phyloP scores from a whole-genome alignment of 441 rosid genomes.

The Brassica balearica region DNA sequence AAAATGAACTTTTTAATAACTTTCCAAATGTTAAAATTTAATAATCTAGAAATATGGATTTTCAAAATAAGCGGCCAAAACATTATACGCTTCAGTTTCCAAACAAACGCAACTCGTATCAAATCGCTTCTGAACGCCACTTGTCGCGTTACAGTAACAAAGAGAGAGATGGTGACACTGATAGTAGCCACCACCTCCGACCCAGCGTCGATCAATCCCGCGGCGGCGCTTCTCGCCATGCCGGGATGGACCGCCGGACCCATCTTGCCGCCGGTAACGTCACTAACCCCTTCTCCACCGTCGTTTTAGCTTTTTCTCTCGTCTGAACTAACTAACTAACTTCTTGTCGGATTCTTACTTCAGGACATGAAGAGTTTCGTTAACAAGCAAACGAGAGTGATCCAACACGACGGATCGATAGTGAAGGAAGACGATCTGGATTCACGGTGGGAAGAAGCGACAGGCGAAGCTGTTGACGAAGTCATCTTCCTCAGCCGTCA shows the following conservation, averaged over 20 bases:
- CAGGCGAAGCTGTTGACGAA: constrained; percentile 78
- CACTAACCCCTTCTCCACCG: background rate
- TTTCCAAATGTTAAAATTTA: constrained; percentile 1
- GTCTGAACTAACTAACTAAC: background rate
- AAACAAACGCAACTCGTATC: constrained; percentile 28
- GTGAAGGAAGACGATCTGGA: constrained; percentile 76
- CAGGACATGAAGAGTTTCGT: constrained; percentile 66
- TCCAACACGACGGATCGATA: constrained; percentile 67
- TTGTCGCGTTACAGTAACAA: constrained; percentile 28
- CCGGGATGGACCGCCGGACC: constrained; percentile 67
- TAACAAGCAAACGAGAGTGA: constrained; percentile 60
- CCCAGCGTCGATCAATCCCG: constrained; percentile 89
- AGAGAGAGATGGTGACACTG: constrained; percentile 64
- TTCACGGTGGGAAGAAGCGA: constrained; percentile 77
- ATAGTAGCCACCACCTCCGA: constrained; percentile 76
- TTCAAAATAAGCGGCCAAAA: constrained; percentile 27
- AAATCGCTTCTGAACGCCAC: constrained; percentile 35
- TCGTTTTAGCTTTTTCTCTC: background rate
- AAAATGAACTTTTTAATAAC: background rate
- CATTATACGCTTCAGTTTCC: constrained; percentile 8
- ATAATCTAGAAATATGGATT: constrained; percentile 26
- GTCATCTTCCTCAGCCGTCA: constrained; percentile 86
- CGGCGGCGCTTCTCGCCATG: constrained; percentile 70
- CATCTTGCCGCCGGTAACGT: constrained; percentile 53
- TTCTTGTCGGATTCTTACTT: background rate